phyloP scores from a whole-genome alignment of 1,284 basidiomycete genomes.

The Tremellales sp. region DNA sequence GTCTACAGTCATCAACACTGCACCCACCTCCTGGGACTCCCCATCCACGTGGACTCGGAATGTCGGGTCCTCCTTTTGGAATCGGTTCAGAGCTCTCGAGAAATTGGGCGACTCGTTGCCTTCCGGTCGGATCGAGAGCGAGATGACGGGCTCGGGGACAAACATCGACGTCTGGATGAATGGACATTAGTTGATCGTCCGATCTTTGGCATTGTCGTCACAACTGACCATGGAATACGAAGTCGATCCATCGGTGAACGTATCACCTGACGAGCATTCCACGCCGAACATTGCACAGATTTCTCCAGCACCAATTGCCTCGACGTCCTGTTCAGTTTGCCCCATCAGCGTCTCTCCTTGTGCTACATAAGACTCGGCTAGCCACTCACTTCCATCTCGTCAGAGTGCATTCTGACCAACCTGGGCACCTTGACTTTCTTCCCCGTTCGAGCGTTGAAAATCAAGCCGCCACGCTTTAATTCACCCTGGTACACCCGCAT shows the following conservation, averaged over 20 bases:
- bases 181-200: constrained; percentile 1
- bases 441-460: constrained; percentile 91
- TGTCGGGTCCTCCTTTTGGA: constrained; percentile 99
- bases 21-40: constrained; percentile 81
- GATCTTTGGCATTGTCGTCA: neutral
- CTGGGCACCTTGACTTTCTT: constrained; percentile 99
- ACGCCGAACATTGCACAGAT: constrained; percentile 99
- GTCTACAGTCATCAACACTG: no score
- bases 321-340: constrained; percentile 64
- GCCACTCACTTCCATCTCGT: constrained; percentile 87
- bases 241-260: constrained; percentile 89
- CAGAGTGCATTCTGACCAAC: constrained; percentile 95
- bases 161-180: constrained; percentile 84
- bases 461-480: constrained; percentile 75
- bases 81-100: constrained; percentile 91
- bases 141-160: constrained; percentile 98
- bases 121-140: constrained; percentile 85
- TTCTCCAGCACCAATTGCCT: constrained; percentile 93
- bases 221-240: constrained; percentile 76
- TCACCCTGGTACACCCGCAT: constrained; percentile 98
- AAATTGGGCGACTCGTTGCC: constrained; percentile 94
- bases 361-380: neutral
- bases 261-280: constrained; percentile 97
- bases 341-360: constrained; percentile 3
- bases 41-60: constrained; percentile 95